Base-by-base conservation (phyloP, 2,329 filamentous ascomycete genomes). In the Epichloe sp. region DNA sequence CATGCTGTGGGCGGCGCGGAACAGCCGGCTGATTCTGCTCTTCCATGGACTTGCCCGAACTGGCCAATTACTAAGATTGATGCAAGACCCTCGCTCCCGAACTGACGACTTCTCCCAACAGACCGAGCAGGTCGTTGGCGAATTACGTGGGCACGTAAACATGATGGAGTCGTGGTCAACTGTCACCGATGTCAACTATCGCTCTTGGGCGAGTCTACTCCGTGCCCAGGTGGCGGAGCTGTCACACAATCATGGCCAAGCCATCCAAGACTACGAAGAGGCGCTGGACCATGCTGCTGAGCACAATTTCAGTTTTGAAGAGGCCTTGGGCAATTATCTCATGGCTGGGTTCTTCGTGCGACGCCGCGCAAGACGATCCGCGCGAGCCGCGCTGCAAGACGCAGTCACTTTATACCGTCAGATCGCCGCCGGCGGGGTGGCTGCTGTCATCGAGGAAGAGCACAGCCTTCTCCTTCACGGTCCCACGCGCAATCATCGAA, bases 331-430 rank as follows among this genome's bases (percentile, higher is more conserved):
- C 15, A 84, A 85, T 60, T 86, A 87, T 61, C 71, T 89, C 34
- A 84, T 89, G 69, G 85, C 81, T 2, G 83, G 83, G 10, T 83
- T 81, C 61, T 79, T 88, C 54, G 71, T 86, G 49, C 74, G 85
- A 14, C 74, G 77, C 54, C 76, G 77, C 12, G 82, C 84, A 3
- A 74, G 79, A 40, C 71, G 86, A 54, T 83, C 84, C 37, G 86
- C 86, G 26, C 77, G 82, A 49, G 76, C 80, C n/a, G 77, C 83
- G 0, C 68, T 90, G 15, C 75, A 78, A 35, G 85, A 89, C 55
- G 78, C 82, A 3, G 73, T 87, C 17, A 75, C 77, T 2, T 72
- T 86, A 2, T 90, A 84, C 64, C 75, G 83, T 42, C 79, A 83
- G 53, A 69, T 87, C 48, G 82, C 83, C 2, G 86, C 86, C 4